Percentiles rank a stretch among this genome's conserved stretches.
Conservation (phyloP, 495 filamentous ascomycete genomes). For the Aspergillus cavernicola region DNA sequence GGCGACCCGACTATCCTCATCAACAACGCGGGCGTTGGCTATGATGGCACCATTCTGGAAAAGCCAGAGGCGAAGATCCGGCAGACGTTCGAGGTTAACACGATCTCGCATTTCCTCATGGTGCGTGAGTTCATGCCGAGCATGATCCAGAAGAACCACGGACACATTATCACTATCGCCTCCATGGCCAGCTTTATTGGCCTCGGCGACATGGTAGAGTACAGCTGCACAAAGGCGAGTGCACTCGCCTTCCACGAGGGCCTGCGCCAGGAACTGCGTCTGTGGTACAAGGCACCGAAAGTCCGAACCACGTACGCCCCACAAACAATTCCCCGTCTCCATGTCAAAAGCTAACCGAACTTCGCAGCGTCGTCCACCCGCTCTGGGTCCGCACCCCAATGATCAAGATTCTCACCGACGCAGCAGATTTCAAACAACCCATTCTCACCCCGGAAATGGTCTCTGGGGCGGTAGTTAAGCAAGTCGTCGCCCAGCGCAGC, state of each 20-base stretch:
- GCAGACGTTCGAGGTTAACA: conserved; percentile 56
- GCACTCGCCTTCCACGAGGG: conserved; percentile 54
- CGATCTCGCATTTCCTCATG: conserved; percentile 55
- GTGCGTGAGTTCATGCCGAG: conserved; percentile 58
- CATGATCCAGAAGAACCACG: conserved; percentile 58
- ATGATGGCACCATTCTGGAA: conserved; percentile 44
- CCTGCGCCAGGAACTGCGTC: conserved; percentile 39
- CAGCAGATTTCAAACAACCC: conserved; percentile 35
- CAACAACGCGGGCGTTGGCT: conserved; percentile 59
- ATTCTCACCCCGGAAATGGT: conserved; percentile 37
- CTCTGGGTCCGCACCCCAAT: conserved; percentile 46
- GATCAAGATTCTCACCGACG: conserved; percentile 38
- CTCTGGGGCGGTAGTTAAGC: conserved; percentile 35
- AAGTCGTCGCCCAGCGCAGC: conserved; percentile 40
- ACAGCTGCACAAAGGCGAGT: conserved; percentile 55
- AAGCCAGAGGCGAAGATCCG: conserved; percentile 43
- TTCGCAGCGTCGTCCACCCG: conserved; percentile 38
- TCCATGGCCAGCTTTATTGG: conserved; percentile 53
- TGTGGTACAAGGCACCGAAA: conserved; percentile 41
- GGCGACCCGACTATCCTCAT: conserved; percentile 53
- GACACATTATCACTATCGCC: conserved; percentile 55
- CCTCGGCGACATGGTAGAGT: conserved; percentile 49
- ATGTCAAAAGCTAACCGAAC: background rate
- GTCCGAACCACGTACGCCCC: conserved; percentile 42
- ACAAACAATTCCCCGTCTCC: too few species aligned